phyloP scores from a whole-genome alignment of 352 stramenopile genomes.

The Aphanomyces euteiches region DNA sequence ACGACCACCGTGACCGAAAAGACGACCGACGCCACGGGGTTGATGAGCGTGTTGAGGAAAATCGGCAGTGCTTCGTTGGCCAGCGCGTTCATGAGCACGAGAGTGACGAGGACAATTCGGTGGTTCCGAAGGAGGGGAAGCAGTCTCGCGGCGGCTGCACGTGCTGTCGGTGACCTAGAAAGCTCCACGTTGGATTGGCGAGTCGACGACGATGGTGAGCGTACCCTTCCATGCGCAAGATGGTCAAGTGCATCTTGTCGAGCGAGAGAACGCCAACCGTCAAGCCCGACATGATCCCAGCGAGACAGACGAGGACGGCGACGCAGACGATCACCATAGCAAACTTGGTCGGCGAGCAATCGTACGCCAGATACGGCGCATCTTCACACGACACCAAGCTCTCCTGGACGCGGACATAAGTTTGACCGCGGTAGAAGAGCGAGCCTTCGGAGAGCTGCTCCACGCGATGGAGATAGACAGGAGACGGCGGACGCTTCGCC shows the following conservation, averaged over 20 bases:
- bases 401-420: background rate
- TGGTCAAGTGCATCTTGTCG: background rate
- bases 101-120: constrained; percentile 10
- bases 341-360: constrained; percentile 4
- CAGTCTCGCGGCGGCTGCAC: background rate
- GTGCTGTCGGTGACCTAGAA: background rate
- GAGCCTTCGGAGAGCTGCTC: background rate
- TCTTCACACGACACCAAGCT: background rate
- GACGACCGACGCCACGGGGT: constrained; percentile 46
- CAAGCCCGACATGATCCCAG: constrained; percentile 14
- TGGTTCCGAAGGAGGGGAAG: constrained; percentile 9
- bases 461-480: too few species aligned
- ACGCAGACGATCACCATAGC: background rate
- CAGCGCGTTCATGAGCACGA: constrained; percentile 20
- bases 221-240: constrained; percentile 14
- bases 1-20: constrained; percentile 91
- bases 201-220: background rate
- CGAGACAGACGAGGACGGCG: background rate
- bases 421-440: constrained; percentile 5
- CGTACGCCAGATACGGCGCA: constrained; percentile 7
- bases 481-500: too few species aligned
- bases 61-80: constrained; percentile 22
- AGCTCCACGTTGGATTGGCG: background rate
- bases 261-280: constrained; percentile 21
- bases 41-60: constrained; percentile 26